These are phyloP conservation scores for Panaeolus cyanescens DNA, from an alignment of 768 basidiomycete genomes.

Conservation along the genomic window DNA sequence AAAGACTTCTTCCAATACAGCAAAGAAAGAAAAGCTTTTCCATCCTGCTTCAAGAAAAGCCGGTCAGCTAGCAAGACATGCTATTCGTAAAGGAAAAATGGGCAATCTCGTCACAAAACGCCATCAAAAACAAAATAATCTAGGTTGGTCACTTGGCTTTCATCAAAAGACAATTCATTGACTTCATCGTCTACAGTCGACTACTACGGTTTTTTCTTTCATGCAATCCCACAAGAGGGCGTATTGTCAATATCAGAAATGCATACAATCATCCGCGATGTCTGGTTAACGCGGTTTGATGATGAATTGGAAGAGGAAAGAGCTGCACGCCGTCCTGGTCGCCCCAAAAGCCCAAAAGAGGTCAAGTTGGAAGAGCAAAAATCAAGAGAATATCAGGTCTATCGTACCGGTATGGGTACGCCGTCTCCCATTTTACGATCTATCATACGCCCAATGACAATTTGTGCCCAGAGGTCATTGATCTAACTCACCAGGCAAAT, in stretches of 20 bases:
- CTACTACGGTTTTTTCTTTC: conserved; percentile 75
- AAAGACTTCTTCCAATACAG: conserved; percentile 43
- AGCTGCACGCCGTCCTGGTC: conserved; percentile 64
- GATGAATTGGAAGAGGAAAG: conserved; percentile 63
- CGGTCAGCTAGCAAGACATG: conserved; percentile 66
- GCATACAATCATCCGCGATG: conserved; percentile 60
- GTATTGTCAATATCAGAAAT: conserved; percentile 64
- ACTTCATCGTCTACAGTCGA: conserved; percentile 47
- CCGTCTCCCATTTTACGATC: conserved; percentile 6
- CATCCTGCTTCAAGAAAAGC: conserved; percentile 88
- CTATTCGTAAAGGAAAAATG: conserved; percentile 70
- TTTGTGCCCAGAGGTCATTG: conserved; percentile 62
- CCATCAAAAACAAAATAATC: conserved; percentile 52
- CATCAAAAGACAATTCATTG: conserved; percentile 4
- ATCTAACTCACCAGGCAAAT: conserved; percentile 72
- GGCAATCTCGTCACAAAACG: conserved; percentile 57
- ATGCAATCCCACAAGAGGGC: conserved; percentile 63
- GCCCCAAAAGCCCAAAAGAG: conserved; percentile 74
- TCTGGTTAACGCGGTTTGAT: conserved; percentile 78
- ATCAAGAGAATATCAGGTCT: conserved; percentile 66
- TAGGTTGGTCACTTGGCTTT: conserved; percentile 41
- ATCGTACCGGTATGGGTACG: conserved; percentile 82
- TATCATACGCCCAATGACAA: conserved; percentile 4
- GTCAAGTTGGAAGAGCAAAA: conserved; percentile 70
- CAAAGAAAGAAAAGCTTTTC: conserved; percentile 74